Percentiles rank a stretch among this genome's conserved stretches.
Evolutionary conservation across 495 filamentous ascomycete genomes (phyloP).

Genomic region (Aspergillus heteromorphus): DNA sequence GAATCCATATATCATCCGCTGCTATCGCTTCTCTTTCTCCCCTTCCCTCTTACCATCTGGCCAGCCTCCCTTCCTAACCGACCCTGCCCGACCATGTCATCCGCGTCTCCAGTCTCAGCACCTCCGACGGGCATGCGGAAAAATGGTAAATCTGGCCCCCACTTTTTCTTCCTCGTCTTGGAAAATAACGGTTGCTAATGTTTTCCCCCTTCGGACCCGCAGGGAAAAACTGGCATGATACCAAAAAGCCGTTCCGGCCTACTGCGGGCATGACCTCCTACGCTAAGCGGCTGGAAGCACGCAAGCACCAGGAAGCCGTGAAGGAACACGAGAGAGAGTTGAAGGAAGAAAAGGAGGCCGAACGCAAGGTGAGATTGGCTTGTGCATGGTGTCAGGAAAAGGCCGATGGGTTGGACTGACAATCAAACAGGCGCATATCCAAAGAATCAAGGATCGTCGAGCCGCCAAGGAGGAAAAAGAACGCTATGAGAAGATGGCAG

Average conservation of each 20-base stretch:
- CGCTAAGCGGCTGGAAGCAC: conserved; percentile 61
- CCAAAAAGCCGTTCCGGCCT: conserved; percentile 83
- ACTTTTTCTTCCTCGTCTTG: conserved; percentile 4
- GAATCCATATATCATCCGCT: conserved; percentile 1
- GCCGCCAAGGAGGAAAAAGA: conserved; percentile 88
- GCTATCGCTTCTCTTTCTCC: background rate
- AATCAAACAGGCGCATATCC: conserved; percentile 56
- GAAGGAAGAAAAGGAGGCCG: conserved; percentile 90
- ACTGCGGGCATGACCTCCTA: conserved; percentile 70
- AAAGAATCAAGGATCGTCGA: conserved; percentile 74
- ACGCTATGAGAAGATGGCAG: conserved; percentile 88
- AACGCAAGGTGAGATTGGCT: conserved; percentile 59
- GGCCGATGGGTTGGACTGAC: conserved; percentile 3
- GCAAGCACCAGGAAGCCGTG: conserved; percentile 59
- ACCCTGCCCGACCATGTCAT: conserved; percentile 20
- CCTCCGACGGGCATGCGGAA: conserved; percentile 39
- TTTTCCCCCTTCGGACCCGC: conserved; percentile 17
- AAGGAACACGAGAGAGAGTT: conserved; percentile 91
- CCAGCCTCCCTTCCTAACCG: background rate
- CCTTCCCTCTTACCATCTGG: background rate
- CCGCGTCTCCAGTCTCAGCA: conserved; percentile 15
- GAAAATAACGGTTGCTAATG: conserved; percentile 13
- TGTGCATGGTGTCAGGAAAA: background rate
- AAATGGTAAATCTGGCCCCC: conserved; percentile 32
- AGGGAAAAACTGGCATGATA: conserved; percentile 93